phyloP scores from a whole-genome alignment of 768 basidiomycete genomes.

The Calocera cornea region DNA sequence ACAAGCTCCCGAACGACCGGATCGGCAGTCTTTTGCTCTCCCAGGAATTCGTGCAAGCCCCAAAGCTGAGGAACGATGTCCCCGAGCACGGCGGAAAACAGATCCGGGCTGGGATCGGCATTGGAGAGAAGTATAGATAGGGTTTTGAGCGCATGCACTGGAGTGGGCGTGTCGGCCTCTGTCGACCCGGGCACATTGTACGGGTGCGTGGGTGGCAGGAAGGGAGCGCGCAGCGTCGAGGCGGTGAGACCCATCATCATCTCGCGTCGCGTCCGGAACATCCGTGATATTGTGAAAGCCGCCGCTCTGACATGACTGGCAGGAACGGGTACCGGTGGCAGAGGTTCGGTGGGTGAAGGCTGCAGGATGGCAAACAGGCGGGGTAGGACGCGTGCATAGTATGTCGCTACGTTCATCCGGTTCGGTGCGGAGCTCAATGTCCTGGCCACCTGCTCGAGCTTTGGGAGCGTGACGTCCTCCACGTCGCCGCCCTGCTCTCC shows the following conservation, averaged over 20 bases:
- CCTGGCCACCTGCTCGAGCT: slow-evolving; percentile 56
- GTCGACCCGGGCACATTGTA: slow-evolving; percentile 18
- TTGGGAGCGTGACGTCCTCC: slow-evolving; percentile 39
- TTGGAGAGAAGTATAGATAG: slow-evolving; percentile 52
- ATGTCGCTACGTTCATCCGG: slow-evolving; percentile 40
- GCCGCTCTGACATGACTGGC: slow-evolving; percentile 44
- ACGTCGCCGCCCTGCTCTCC: slow-evolving; percentile 40
- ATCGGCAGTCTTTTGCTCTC: slow-evolving; percentile 40
- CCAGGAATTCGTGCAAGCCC: slow-evolving; percentile 43
- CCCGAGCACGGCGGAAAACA: slow-evolving; percentile 49
- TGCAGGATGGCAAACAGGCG: slow-evolving; percentile 30
- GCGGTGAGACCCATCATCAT: slow-evolving; percentile 25
- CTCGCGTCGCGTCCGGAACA: slow-evolving; percentile 19
- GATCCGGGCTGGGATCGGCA: slow-evolving; percentile 60
- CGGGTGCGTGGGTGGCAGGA: slow-evolving; percentile 23
- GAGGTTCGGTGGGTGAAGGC: background rate
- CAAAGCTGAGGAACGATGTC: slow-evolving; percentile 59
- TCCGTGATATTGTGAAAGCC: slow-evolving; percentile 54
- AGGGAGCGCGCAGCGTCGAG: slow-evolving; percentile 40
- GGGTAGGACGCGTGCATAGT: slow-evolving; percentile 43
- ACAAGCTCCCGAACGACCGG: slow-evolving; percentile 48
- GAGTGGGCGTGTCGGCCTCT: slow-evolving; percentile 29
- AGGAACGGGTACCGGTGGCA: slow-evolving; percentile 23
- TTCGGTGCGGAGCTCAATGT: slow-evolving; percentile 53
- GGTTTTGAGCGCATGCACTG: slow-evolving; percentile 11